These are phyloP conservation scores for Aspergillus aculeatinus DNA, from an alignment of 2,329 filamentous ascomycete genomes.

Conservation along the genomic window DNA sequence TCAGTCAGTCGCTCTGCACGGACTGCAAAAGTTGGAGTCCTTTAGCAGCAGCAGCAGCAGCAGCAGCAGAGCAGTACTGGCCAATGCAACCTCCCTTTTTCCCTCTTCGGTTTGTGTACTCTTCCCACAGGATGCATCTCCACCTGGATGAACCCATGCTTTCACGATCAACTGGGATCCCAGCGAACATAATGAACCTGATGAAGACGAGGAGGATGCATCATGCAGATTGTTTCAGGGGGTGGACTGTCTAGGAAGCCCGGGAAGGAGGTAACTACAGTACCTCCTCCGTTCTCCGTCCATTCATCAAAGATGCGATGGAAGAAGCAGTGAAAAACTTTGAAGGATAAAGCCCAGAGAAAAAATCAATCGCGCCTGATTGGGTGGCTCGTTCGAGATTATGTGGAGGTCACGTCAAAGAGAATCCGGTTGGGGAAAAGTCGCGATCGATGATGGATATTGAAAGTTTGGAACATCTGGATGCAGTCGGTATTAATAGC, in stretches of 20 bases:
- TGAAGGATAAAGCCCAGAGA: background rate
- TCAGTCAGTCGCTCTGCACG: background rate
- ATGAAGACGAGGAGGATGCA: background rate
- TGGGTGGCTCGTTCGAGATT: background rate
- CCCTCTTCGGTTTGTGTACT: background rate
- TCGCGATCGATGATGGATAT: background rate
- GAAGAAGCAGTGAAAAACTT: background rate
- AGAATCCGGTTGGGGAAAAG: background rate
- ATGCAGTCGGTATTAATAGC: background rate
- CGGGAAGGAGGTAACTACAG: background rate
- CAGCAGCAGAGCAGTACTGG: too few species aligned
- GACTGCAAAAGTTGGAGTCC: background rate
- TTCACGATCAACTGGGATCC: background rate
- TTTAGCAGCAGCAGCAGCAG: background rate
- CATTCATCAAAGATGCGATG: background rate
- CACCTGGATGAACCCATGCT: background rate
- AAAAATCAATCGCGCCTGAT: background rate
- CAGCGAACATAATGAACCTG: background rate
- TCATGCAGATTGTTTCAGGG: background rate
- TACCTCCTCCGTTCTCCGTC: background rate
- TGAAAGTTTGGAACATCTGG: background rate
- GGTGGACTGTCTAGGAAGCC: background rate
- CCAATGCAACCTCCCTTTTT: background rate
- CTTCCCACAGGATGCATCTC: background rate
- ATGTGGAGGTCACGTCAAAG: constrained; percentile 6